Base-by-base conservation (phyloP, 2,329 filamentous ascomycete genomes). In the Blastomyces gilchristii region DNA sequence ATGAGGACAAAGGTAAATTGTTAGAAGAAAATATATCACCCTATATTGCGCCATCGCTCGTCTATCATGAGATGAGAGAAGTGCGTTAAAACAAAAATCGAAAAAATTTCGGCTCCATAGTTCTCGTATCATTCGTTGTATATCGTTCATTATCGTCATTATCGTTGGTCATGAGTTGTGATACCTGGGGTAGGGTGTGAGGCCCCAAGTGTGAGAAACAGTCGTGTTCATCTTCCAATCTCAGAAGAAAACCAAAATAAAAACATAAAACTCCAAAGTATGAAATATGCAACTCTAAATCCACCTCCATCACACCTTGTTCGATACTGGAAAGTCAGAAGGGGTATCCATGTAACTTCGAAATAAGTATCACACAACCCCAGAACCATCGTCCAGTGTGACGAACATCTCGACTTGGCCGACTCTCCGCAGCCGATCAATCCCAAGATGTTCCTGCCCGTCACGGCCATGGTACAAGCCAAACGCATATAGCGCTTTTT, bases 401-500 rank as follows among this genome's bases (percentile, higher is more conserved):
- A 79, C 75, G 47, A 78, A 66, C 76, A 79, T 79, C 66, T 79
- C 76, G 3, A 72, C 71, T 60, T 75, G 71, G 28, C 76, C 73
- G 41, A 75, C 73, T 52, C 79, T 73, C 60, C 76, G 72, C 49
- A 85, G 75, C 18, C 83, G 79, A 70, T 87, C 84, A 65, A 87
- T 80, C 0, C 84, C 84, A 12, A 85, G 72, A 71, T 83, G 83
- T 67, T 85, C 83, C 63, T 78, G 79, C 0, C 83, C 84, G 69
- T 86, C 84, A 34, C 83, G 76, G 0, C 84, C 85, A 2, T 79
- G 73, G 65, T 82, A 83, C 22, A 83, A 77, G 1, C 83, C 83
- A 69, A 86, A 84, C 0, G 79, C 82, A 67, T 84, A 87, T 60
- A 75, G 75, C 9, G 78, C 70, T 53, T 71, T 65, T 5, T 73